Conservation (phyloP, 768 basidiomycete species). For the Phylloporus sp. region DNA sequence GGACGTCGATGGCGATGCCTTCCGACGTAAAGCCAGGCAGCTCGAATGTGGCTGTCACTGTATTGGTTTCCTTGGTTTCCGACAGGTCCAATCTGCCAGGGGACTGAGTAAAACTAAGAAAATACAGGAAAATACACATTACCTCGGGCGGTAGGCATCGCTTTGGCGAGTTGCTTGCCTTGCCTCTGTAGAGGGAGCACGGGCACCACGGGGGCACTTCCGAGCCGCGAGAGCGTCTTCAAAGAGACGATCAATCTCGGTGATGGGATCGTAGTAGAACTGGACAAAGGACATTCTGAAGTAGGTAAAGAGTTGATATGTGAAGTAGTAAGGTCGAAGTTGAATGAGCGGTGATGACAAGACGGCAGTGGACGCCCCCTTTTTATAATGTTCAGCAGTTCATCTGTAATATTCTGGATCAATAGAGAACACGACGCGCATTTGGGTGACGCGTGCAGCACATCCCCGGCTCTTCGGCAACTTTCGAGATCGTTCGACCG, state of each 20-base stretch:
- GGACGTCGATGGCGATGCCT: slow-evolving; percentile 43
- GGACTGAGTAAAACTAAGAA: background rate
- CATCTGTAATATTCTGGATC: slow-evolving; percentile 7
- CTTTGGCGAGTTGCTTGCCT: background rate
- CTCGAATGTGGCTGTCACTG: slow-evolving; percentile 50
- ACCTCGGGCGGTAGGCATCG: slow-evolving; percentile 23
- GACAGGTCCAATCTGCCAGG: slow-evolving; percentile 41
- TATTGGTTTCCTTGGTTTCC: slow-evolving; percentile 38
- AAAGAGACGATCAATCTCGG: slow-evolving; percentile 6
- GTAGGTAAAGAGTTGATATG: background rate
- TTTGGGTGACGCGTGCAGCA: background rate
- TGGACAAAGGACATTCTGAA: slow-evolving; percentile 2
- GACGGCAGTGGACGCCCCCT: background rate
- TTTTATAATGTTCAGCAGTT: slow-evolving; percentile 5
- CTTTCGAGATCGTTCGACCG: slow-evolving; percentile 6
- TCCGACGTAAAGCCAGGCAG: slow-evolving; percentile 50
- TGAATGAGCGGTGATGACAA: background rate
- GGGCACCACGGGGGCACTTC: slow-evolving; percentile 1
- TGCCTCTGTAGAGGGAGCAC: background rate
- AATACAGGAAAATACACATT: background rate
- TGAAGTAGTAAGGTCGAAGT: background rate
- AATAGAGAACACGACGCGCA: background rate
- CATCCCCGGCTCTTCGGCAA: background rate
- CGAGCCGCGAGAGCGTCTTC: slow-evolving; percentile 22
- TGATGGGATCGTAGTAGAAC: slow-evolving; percentile 4